phyloP scores from a whole-genome alignment of 169 alveolate species.

The Plasmodium cynomolgi region DNA sequence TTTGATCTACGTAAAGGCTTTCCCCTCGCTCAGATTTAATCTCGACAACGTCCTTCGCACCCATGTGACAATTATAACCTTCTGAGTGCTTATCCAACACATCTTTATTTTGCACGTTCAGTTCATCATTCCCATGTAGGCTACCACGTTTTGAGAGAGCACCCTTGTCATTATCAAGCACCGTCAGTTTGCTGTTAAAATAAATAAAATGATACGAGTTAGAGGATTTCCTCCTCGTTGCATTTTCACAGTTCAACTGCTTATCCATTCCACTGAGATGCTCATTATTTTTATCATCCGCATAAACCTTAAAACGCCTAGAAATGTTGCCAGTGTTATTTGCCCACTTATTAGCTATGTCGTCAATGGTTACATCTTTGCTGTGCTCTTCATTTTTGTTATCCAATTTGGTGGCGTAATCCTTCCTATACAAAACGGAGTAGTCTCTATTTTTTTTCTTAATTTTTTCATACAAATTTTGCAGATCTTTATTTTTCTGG shows the following conservation, averaged over 20 bases:
- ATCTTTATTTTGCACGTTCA: background rate
- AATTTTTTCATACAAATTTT: conserved; percentile 44
- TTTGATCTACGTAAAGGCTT: background rate
- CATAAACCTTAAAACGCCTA: background rate
- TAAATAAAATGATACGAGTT: background rate
- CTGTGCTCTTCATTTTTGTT: background rate
- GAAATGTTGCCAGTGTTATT: background rate
- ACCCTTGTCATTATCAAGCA: background rate
- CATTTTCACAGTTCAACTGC: background rate
- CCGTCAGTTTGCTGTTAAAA: background rate
- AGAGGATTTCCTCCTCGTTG: background rate
- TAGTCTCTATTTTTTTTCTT: background rate
- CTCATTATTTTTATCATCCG: background rate
- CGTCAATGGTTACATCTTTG: background rate
- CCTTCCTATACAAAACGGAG: background rate
- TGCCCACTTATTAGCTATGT: background rate
- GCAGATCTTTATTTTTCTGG: conserved; percentile 17
- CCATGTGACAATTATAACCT: background rate
- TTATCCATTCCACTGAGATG: background rate
- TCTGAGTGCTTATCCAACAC: background rate
- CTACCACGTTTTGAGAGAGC: background rate
- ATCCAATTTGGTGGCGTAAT: background rate
- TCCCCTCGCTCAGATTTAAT: background rate
- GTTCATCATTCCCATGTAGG: background rate
- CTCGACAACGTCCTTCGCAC: background rate